Base-by-base conservation (phyloP, 306 rosid genomes). In the Canavalia gladiata region DNA sequence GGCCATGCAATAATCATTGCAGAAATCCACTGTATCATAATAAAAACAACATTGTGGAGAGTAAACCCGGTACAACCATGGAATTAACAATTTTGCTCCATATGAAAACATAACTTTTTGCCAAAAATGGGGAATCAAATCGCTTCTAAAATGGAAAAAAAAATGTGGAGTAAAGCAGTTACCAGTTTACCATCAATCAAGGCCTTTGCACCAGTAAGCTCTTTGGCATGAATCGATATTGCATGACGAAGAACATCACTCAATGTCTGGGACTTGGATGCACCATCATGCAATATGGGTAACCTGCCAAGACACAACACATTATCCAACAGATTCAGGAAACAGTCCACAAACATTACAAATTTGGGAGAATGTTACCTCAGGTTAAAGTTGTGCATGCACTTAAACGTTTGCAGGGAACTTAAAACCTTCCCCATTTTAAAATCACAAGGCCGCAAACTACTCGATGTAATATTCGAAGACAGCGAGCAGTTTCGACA, bases 391-490 rank as follows among this genome's bases (percentile, higher is more conserved):
- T 85, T 93, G 95, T 90, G 87, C 72, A 66, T 83, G 85, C 99
- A 93, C 87, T 83, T 91, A 85, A 88, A 95, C 2, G 77, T 73
- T 69, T 93, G 99, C 74, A 95, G 90, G 56, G 94, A 90, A 81
- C 82, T 66, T 49, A 90, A 86, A 72, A 91, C 93, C 89, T 86
- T 91, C 75, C 98, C 98, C 97, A 88, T 88, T 83, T 91, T 95
- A 76, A 95, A 95, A 86, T 95, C 99, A 81, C 96, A 95, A 67
- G 98, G 98, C 33, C 94, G 88, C 65, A 95, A 84, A 85, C 91
- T 89, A 83, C 88, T 90, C 31, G 97, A 90, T 18, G 97, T 84
- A 81, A 95, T 84, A 86, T 88, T 93, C 50, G 96, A 88, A 59
- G 94, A 87, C 72, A 90, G 74, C 2, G 89, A 81, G 68, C 94